Evolutionary conservation across 2,329 filamentous ascomycete genomes (phyloP).

Genomic region (Botryotinia globosa): DNA sequence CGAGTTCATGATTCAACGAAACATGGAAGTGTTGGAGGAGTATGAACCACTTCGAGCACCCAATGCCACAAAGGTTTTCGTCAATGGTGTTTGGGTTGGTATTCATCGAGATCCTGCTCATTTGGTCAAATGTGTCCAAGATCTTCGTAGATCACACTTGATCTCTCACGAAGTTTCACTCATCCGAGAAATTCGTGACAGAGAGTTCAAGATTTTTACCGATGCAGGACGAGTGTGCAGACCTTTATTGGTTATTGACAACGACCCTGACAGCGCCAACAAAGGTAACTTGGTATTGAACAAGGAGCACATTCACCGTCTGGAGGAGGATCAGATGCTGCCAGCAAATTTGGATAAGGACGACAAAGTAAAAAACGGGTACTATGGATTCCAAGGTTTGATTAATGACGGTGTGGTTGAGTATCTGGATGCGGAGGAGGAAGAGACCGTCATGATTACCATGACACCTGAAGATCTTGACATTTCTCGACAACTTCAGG

Average conservation of each 20-base stretch:
- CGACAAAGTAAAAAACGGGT: conserved; percentile 53
- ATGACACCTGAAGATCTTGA: conserved; percentile 98
- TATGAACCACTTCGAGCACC: conserved; percentile 84
- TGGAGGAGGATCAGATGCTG: conserved; percentile 70
- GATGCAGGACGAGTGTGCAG: conserved; percentile 94
- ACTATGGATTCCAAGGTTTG: conserved; percentile 86
- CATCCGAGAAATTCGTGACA: conserved; percentile 91
- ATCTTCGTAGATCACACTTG: conserved; percentile 74
- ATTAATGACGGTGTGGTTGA: conserved; percentile 84
- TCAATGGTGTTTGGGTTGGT: conserved; percentile 98
- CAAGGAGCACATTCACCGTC: conserved; percentile 74
- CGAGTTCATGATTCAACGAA: conserved; percentile 91
- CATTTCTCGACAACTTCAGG: conserved; percentile 66
- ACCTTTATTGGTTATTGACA: conserved; percentile 90
- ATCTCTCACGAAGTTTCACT: conserved; percentile 92
- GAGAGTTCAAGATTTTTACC: conserved; percentile 98
- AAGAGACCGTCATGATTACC: conserved; percentile 98
- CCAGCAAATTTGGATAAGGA: conserved; percentile 58
- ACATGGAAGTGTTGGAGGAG: conserved; percentile 96
- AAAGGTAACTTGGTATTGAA: conserved; percentile 77
- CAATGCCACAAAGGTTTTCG: conserved; percentile 94
- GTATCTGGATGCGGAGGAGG: conserved; percentile 96
- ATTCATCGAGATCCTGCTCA: conserved; percentile 86
- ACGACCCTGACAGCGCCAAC: conserved; percentile 70
- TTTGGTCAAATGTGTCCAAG: conserved; percentile 74